Evolutionary conservation across 2,329 filamentous ascomycete species (phyloP), one percentile per base, ranked within the genome.

Genomic region (Apiospora pterosperma): DNA sequence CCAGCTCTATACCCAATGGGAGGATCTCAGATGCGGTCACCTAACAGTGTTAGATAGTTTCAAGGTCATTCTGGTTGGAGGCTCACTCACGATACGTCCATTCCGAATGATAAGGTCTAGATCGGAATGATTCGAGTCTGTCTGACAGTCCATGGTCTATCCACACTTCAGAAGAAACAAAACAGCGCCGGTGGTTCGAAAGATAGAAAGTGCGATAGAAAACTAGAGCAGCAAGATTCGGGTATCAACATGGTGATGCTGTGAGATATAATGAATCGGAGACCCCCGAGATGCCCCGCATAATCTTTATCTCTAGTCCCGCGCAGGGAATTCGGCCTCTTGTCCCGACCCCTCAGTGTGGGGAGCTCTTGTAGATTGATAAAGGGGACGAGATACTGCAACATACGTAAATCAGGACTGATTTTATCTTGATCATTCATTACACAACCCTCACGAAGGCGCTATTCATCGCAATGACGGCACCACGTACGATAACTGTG

Each of bases 21-120:
- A 76, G 78, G 11, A 79, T 71, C 65, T 82, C 80, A 1, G 75
- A 72, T 0, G 79, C 79, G 2, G 80, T 82, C 36, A 80, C 78
- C 48, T 55, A 4, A 2, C 2, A 4, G 6, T 34, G 11, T 55
- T 12, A 55, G 48, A 19, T n/a, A 19, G 8, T 34, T 1, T 34
- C 48, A 55, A n/a, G 28, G 1, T 34, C 2, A 19, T 8, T 4
- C 3, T 4, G 28, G 25, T 11, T n/a, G 2, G 48, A 8, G 5
- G 3, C 0, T n/a, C 25, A 14, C 48, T 34, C 28, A 55, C 48
- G 8, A 55, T 55, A 4, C 48, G 48, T 11, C 48, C 25, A n/a
- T 55, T 55, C 4, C 48, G 25, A 28, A 55, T 34, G 10, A 55
- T 55, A n/a, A 55, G 48, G 28, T 55, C 48, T 8, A 55, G 11